Conservation (phyloP, 2,329 filamentous ascomycete species). For the Aspergillus persii region DNA sequence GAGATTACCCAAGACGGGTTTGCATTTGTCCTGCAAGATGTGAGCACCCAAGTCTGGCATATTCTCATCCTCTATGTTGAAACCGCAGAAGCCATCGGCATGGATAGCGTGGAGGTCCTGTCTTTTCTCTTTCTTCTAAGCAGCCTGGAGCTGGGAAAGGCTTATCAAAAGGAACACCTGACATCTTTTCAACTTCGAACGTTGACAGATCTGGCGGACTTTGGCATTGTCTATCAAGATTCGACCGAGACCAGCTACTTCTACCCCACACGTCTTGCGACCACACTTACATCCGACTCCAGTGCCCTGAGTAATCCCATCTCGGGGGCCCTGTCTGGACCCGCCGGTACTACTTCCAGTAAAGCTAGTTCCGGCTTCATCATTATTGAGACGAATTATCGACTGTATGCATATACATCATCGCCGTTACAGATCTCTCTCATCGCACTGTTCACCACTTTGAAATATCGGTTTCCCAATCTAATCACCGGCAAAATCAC, state of each 20-base stretch:
- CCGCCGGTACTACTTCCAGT: slow-evolving; percentile 29
- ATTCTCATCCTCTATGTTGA: slow-evolving; percentile 90
- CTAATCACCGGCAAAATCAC: slow-evolving; percentile 90
- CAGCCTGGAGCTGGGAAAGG: slow-evolving; percentile 84
- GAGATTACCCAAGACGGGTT: slow-evolving; percentile 92
- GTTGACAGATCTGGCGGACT: slow-evolving; percentile 85
- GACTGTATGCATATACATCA: slow-evolving; percentile 93
- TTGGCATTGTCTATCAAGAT: slow-evolving; percentile 79
- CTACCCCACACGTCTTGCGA: slow-evolving; percentile 92
- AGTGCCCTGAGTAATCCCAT: slow-evolving; percentile 70
- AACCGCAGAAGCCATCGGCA: slow-evolving; percentile 68
- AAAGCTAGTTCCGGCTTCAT: slow-evolving; percentile 65
- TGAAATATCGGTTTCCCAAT: slow-evolving; percentile 89
- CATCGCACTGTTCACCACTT: slow-evolving; percentile 80
- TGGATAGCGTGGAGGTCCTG: slow-evolving; percentile 90
- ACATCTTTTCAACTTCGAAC: slow-evolving; percentile 80
- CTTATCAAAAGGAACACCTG: slow-evolving; percentile 83
- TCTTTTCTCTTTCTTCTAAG: slow-evolving; percentile 96
- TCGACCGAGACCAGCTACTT: slow-evolving; percentile 51
- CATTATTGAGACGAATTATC: slow-evolving; percentile 97
- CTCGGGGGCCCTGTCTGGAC: slow-evolving; percentile 57
- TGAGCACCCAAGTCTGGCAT: slow-evolving; percentile 97
- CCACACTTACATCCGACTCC: slow-evolving; percentile 80
- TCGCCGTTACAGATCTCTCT: slow-evolving; percentile 94
- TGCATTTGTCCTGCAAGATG: slow-evolving; percentile 88